A percentile compares a stretch with the other conserved stretches of the same genome.
Conservation (phyloP, 2,329 filamentous ascomycete species). For the Ceratocystiopsis sp. region DNA sequence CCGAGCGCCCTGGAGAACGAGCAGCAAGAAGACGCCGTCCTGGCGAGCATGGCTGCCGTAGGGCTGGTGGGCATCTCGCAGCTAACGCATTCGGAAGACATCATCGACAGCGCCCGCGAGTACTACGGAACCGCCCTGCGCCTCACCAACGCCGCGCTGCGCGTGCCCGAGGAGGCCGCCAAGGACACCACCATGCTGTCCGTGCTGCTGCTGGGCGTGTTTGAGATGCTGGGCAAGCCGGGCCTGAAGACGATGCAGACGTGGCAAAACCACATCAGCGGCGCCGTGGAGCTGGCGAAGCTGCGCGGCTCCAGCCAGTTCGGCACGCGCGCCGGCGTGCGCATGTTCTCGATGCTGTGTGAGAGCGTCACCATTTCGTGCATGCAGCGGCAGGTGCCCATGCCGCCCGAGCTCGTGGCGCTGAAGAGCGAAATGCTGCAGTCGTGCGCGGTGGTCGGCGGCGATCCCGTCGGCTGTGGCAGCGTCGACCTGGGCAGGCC, state of each 20-base stretch:
- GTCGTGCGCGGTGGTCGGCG: too few relatives aligned
- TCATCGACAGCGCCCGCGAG: constrained; percentile 29
- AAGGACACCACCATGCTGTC: constrained; percentile 35
- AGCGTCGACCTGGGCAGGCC: constrained; percentile 26
- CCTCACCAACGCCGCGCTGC: constrained; percentile 32
- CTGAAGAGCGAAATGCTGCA: constrained; percentile 24
- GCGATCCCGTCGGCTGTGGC: constrained; percentile 11
- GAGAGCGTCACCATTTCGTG: constrained; percentile 34
- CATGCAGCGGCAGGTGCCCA: constrained; percentile 28
- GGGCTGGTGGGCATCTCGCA: constrained; percentile 34
- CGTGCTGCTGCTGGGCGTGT: constrained; percentile 36
- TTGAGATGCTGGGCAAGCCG: constrained; percentile 33
- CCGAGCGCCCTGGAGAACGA: constrained; percentile 19
- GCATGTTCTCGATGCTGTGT: constrained; percentile 37
- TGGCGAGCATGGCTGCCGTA: constrained; percentile 36
- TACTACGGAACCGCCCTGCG: constrained; percentile 33
- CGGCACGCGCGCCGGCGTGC: constrained; percentile 24
- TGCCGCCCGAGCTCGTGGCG: constrained; percentile 29
- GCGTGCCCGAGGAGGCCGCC: constrained; percentile 23
- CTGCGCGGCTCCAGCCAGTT: constrained; percentile 32
- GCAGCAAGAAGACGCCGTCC: constrained; percentile 25
- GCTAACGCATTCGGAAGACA: constrained; percentile 22
- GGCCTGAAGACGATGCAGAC: constrained; percentile 28
- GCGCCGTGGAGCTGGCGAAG: constrained; percentile 31
- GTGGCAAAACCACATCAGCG: constrained; percentile 36